phyloP scores from a whole-genome alignment of 2,329 filamentous ascomycete species.

The Mollisia scopiformis region DNA sequence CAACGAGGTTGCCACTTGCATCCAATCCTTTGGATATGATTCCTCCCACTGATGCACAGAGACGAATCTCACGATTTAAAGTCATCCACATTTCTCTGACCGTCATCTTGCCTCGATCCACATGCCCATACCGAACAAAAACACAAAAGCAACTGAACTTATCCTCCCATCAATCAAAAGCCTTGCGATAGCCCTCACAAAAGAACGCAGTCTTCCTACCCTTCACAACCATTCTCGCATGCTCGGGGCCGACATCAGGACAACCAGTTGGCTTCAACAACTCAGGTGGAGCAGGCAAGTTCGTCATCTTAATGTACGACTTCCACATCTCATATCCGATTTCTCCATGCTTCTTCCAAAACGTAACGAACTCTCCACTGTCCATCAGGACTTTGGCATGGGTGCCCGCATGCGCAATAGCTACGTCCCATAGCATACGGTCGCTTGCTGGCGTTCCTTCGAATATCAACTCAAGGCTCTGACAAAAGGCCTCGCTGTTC shows the following conservation, averaged over 20 bases:
- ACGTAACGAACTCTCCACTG: conserved; percentile 16
- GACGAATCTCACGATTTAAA: too few relatives aligned
- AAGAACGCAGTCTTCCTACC: not conserved
- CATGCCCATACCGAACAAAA: too few relatives aligned
- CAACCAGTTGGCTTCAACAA: not conserved
- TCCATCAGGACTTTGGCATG: conserved; percentile 13
- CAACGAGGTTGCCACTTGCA: too few relatives aligned
- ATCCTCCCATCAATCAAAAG: too few relatives aligned
- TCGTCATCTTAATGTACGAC: not conserved
- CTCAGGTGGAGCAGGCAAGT: not conserved
- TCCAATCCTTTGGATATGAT: too few relatives aligned
- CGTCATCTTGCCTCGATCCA: too few relatives aligned
- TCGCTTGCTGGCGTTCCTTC: conserved; percentile 16
- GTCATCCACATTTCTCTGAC: too few relatives aligned
- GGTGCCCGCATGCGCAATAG: conserved; percentile 7
- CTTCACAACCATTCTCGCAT: not conserved
- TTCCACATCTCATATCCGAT: conserved; percentile 16
- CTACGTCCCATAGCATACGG: conserved; percentile 11
- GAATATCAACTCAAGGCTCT: conserved; percentile 11
- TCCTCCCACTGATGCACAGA: too few relatives aligned
- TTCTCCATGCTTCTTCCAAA: conserved; percentile 17
- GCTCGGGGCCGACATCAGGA: not conserved
- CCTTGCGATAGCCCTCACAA: not conserved
- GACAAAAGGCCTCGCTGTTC: conserved; percentile 9
- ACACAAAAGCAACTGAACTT: too few relatives aligned